Evolutionary conservation across 106 monocot genomes (phyloP), one percentile per base, ranked within the genome.

Genomic region (Dioscorea alata): DNA sequence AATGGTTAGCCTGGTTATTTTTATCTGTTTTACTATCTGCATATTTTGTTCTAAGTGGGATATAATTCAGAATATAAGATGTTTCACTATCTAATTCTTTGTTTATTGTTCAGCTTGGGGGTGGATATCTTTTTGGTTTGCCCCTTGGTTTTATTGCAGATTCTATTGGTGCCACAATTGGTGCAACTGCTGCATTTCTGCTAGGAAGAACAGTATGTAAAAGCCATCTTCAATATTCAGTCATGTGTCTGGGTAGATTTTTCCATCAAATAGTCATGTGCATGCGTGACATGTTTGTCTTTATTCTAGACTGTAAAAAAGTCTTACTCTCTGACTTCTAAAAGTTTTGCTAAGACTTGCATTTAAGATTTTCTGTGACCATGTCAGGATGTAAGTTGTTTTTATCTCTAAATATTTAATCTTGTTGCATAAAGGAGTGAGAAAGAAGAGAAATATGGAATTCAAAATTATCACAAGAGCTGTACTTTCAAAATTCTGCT

Each of bases 41-140:
- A 3, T 42, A 3, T 42, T 42, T 42, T 42, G 2, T 42, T 6
- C 42, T 42, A 5, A 42, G 34, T 42, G 42, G 3, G 28, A 42
- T 5, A 8, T 3, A 8, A 42, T 42, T 42, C 42, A 2, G 42
- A 8, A 42, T 42, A 10, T 42, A 10, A 42, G 42, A 42, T 42
- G 24, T 4, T 2, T 61, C 10, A 42, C 6, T 33, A 22, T 67
- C 21, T 35, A 49, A 65, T 69, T 24, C 65, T n/a, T 0, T 28
- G 34, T 67, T 85, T 13, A 16, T 69, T 21, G 74, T 48, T 53
- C 81, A 97, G 96, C 96, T 97, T 80, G 96, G 96, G 70, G 96
- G 96, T 69, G 96, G 96, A 61, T 97, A 97, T 83, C 84, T 97
- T 17, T 97, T 92, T 86, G 96, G 96, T 28, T 72, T 97, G 65